Percentiles rank a stretch among this genome's conserved stretches.
phyloP scores from a whole-genome alignment of 2,329 filamentous ascomycete species.

The Claviceps maximensis region DNA sequence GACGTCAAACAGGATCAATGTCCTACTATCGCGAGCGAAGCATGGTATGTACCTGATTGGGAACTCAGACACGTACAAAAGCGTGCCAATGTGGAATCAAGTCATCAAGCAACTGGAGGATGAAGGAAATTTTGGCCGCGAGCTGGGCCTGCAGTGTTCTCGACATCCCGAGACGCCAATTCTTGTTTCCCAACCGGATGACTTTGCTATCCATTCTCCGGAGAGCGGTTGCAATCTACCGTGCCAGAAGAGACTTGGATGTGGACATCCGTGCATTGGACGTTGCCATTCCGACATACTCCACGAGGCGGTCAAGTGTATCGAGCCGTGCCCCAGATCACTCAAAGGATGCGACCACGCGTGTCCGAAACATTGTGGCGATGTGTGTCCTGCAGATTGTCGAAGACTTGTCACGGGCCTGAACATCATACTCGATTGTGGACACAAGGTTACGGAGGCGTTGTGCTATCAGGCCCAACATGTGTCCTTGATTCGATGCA shows the following conservation, averaged over 20 bases:
- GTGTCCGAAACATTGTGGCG: not conserved
- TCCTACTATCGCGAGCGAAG: constrained; percentile 51
- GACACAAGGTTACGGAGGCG: constrained; percentile 7
- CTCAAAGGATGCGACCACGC: constrained; percentile 26
- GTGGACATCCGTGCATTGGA: constrained; percentile 33
- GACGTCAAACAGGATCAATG: constrained; percentile 55
- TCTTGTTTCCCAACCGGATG: constrained; percentile 35
- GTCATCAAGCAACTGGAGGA: constrained; percentile 39
- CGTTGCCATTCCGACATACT: constrained; percentile 34
- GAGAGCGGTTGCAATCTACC: constrained; percentile 46
- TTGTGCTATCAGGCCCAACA: constrained; percentile 31
- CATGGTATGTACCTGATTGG: constrained; percentile 63
- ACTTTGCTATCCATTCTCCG: constrained; percentile 42
- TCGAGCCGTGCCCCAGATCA: constrained; percentile 28
- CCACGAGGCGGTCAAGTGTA: constrained; percentile 32
- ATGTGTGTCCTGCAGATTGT: not conserved
- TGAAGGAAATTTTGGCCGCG: constrained; percentile 32
- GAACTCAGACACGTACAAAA: constrained; percentile 42
- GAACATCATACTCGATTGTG: not conserved
- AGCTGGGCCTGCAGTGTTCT: constrained; percentile 43
- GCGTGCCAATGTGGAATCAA: constrained; percentile 49
- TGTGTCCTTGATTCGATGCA: constrained; percentile 34
- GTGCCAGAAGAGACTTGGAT: constrained; percentile 35
- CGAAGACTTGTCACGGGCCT: not conserved
- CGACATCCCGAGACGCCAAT: constrained; percentile 43